Conservation (phyloP, 805 yeast genomes). For the Myxozyma melibiosi region DNA sequence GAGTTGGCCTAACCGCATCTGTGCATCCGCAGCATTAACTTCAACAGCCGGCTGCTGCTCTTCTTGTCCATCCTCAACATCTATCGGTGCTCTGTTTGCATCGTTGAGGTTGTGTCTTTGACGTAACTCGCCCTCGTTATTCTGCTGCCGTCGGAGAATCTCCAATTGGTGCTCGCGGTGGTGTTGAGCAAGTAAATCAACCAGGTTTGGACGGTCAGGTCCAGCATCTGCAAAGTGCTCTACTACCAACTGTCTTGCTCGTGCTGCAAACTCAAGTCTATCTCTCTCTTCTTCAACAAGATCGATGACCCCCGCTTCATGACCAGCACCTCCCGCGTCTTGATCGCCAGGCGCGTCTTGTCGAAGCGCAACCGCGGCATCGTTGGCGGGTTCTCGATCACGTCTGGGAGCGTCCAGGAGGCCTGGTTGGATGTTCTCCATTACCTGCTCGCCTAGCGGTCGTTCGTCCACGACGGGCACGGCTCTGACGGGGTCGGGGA, state of each 20-base stretch:
- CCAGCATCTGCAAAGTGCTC: too few species aligned
- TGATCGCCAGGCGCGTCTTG: too few species aligned
- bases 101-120: neutral
- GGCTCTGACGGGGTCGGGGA: neutral
- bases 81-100: neutral
- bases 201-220: too few species aligned
- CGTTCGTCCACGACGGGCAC: neutral
- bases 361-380: neutral
- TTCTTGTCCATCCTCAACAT: neutral
- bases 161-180: too few species aligned
- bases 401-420: neutral
- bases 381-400: neutral
- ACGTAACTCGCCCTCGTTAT: too few species aligned
- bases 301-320: too few species aligned
- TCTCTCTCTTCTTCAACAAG: too few species aligned
- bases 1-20: neutral
- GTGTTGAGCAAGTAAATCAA: too few species aligned
- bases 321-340: too few species aligned
- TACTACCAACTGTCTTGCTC: too few species aligned
- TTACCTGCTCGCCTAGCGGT: neutral
- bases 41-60: neutral
- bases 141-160: too few species aligned
- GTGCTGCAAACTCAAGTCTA: too few species aligned
- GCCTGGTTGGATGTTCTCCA: neutral
- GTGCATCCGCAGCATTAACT: neutral